These are phyloP conservation scores for Leccinum broughii DNA, from an alignment of 768 basidiomycete species.

Conservation along the genomic window DNA sequence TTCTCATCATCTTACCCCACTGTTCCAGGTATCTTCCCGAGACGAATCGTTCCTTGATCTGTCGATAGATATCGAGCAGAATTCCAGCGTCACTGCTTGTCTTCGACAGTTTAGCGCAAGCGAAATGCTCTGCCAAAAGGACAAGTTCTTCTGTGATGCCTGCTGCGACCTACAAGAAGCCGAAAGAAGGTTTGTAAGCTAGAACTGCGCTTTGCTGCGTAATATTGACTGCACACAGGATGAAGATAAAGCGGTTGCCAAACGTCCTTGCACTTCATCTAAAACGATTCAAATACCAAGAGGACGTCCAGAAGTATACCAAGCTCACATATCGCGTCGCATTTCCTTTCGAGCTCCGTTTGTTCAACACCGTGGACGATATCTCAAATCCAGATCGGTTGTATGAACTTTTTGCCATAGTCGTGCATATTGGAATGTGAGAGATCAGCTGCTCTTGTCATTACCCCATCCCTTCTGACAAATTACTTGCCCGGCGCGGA, in stretches of 20 bases:
- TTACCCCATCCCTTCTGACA: constrained; percentile 13
- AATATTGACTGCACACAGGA: constrained; percentile 48
- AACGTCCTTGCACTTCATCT: constrained; percentile 94
- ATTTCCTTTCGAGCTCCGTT: constrained; percentile 90
- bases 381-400: constrained; percentile 87
- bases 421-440: constrained; percentile 98
- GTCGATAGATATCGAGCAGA: constrained; percentile 99
- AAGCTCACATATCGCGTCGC: constrained; percentile 97
- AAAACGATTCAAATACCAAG: constrained; percentile 99
- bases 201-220: not conserved
- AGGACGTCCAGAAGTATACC: constrained; percentile 85
- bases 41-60: constrained; percentile 97
- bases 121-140: constrained; percentile 97
- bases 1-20: constrained; percentile 15
- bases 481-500: constrained; percentile 10
- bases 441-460: constrained; percentile 37
- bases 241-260: constrained; percentile 98
- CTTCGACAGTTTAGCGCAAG: constrained; percentile 95
- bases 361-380: constrained; percentile 98
- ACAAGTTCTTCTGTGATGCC: constrained; percentile 98
- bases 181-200: constrained; percentile 74
- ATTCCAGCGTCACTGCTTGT: constrained; percentile 94
- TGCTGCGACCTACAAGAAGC: constrained; percentile 98
- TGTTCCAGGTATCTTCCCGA: constrained; percentile 74
- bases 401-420: constrained; percentile 94